These are phyloP conservation scores for Solanum appendiculatum DNA, from an alignment of 257 asterid species.

Conservation along the genomic window DNA sequence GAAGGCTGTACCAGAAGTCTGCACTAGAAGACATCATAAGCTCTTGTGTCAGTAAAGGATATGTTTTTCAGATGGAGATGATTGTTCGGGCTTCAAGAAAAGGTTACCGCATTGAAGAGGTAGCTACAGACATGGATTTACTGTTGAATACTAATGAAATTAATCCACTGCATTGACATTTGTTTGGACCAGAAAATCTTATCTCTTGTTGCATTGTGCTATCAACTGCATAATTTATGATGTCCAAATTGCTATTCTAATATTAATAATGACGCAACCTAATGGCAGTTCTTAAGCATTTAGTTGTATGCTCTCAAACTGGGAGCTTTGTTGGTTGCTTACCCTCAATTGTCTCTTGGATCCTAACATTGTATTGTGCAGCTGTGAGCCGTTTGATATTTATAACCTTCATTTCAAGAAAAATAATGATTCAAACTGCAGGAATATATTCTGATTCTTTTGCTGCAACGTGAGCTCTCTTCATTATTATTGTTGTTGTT, in stretches of 20 bases:
- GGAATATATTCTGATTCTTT: neutral
- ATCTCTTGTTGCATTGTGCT: neutral
- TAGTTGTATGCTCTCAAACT: neutral
- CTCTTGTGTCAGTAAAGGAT: conserved; percentile 92
- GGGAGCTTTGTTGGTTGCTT: conserved; percentile 15
- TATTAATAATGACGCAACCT: neutral
- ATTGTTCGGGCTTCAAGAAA: conserved; percentile 92
- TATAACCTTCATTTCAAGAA: neutral
- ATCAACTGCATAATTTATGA: neutral
- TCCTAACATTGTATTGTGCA: conserved; percentile 32
- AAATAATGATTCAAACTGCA: neutral
- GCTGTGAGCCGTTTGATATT: conserved; percentile 6
- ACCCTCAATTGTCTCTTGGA: conserved; percentile 12
- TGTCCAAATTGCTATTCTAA: neutral
- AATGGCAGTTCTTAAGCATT: neutral
- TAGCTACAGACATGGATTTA: conserved; percentile 7
- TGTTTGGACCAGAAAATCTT: neutral
- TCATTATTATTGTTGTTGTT: neutral
- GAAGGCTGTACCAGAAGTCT: conserved; percentile 78
- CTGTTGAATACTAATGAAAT: neutral
- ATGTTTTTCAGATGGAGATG: conserved; percentile 99
- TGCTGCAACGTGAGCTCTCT: neutral
- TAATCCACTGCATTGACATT: neutral
- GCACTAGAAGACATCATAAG: conserved; percentile 89
- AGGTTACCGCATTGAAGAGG: conserved; percentile 90